Evolutionary conservation across 2,329 filamentous ascomycete species (phyloP).

Genomic region (Aspergillus arachidicola): DNA sequence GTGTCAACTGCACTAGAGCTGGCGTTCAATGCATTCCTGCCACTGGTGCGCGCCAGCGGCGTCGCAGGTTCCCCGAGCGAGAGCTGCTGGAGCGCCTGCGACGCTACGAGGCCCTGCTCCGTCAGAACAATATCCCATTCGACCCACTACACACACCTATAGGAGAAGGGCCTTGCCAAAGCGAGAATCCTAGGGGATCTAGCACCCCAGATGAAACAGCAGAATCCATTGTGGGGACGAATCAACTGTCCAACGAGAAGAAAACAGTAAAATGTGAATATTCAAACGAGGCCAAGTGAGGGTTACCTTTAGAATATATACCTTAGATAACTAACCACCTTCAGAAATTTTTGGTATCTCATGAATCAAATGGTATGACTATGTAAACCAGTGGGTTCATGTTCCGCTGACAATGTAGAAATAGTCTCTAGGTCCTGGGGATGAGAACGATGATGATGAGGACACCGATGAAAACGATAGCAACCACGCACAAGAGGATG

Average conservation of each 20-base stretch:
- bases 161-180: constrained; percentile 19
- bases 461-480: constrained; percentile 27
- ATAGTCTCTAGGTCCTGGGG: neutral
- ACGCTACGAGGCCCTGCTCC: constrained; percentile 68
- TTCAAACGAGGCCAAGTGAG: constrained; percentile 19
- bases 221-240: neutral
- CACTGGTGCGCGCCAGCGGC: constrained; percentile 53
- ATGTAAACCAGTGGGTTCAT: neutral
- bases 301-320: neutral
- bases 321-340: constrained; percentile 22
- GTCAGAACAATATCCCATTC: constrained; percentile 68
- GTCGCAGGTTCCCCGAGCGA: constrained; percentile 67
- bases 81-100: constrained; percentile 70
- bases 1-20: constrained; percentile 67
- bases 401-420: neutral
- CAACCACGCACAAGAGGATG: constrained; percentile 30
- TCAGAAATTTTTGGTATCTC: constrained; percentile 51
- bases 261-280: neutral
- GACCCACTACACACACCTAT: constrained; percentile 58
- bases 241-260: neutral
- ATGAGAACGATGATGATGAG: neutral
- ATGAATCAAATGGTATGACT: constrained; percentile 47
- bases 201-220: too few species aligned
- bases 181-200: constrained; percentile 6
- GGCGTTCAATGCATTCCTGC: constrained; percentile 53